These are phyloP conservation scores for Ascoidea rubescens DNA, from an alignment of 805 yeast genomes.

Conservation along the genomic window DNA sequence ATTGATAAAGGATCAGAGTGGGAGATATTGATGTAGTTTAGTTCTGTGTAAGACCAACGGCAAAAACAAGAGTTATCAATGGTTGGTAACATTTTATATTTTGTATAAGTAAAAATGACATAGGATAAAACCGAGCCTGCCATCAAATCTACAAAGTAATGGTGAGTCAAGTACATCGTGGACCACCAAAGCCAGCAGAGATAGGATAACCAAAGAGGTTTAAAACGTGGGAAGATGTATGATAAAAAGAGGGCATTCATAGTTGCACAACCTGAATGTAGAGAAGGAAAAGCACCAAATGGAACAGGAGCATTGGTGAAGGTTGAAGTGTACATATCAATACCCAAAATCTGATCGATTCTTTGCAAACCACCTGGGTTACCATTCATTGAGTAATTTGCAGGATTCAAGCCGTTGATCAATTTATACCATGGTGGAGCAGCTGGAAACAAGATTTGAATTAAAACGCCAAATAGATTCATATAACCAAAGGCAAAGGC, in stretches of 20 bases:
- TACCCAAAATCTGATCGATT: conserved; percentile 65
- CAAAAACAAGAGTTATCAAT: neutral
- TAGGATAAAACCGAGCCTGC: neutral
- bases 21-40: neutral
- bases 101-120: neutral
- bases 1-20: neutral
- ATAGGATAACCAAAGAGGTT: conserved; percentile 56
- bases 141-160: conserved; percentile 58
- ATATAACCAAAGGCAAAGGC: conserved; percentile 92
- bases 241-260: conserved; percentile 83
- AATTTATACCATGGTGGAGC: conserved; percentile 98
- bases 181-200: conserved; percentile 98
- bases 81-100: neutral
- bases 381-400: conserved; percentile 82
- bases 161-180: conserved; percentile 95
- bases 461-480: conserved; percentile 76
- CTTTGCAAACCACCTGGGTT: conserved; percentile 93
- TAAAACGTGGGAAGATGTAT: conserved; percentile 63
- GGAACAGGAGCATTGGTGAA: conserved; percentile 80
- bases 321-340: conserved; percentile 71
- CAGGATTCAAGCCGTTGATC: conserved; percentile 75
- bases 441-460: conserved; percentile 76
- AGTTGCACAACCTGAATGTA: conserved; percentile 89
- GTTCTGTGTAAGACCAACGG: neutral
- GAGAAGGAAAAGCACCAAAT: conserved; percentile 81